Evolutionary conservation across 805 yeast genomes (phyloP), one percentile per base, ranked within the genome.

Genomic region (Groenewaldozyma tartarivorans): DNA sequence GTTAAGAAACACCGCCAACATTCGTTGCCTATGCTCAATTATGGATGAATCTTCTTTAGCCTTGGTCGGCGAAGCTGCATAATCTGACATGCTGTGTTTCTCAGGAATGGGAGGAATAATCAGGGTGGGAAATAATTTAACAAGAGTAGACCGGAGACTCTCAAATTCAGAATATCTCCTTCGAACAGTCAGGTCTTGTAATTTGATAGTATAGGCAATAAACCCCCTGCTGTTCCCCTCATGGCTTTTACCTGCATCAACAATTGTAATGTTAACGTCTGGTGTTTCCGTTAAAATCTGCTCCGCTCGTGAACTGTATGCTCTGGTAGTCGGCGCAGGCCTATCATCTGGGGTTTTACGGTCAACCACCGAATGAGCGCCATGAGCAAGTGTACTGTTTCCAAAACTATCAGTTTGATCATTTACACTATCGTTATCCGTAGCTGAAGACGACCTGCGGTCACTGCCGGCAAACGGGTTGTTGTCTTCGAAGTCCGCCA

Each of bases 91-190:
- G 13, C 83, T 69, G 57, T 82, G 90, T 57, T 83, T 83, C 58
- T 79, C 82, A 0, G 98, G 98, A 6, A 92, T 90, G 1, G 97
- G 96, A 4, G 98, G 98, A 4, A 92, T 75, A 2, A 92, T 72
- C 3, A 78, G 57, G 2, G 92, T 76, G 2, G 98, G 96, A 48
- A 81, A 81, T 30, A 84, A 62, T 50, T 80, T 77, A 2, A 77
- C 67, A 18, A 92, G 66, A 3, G 81, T 71, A 32, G 75, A 79
- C 46, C 96, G 68, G 35, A 92, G 68, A 38, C 83, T 75, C 54
- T 85, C 96, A 57, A 92, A 92, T 57, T 92, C 98, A 26, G 95
- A 81, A 58, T 92, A 92, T 35, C 97, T 69, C 52, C 98, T 68
- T 36, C 88, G 75, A 4, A 86, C 88, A 13, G 71, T 66, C 24